Base-by-base conservation (phyloP, 2,329 filamentous ascomycete species). In the Exophiala alcalophila region DNA sequence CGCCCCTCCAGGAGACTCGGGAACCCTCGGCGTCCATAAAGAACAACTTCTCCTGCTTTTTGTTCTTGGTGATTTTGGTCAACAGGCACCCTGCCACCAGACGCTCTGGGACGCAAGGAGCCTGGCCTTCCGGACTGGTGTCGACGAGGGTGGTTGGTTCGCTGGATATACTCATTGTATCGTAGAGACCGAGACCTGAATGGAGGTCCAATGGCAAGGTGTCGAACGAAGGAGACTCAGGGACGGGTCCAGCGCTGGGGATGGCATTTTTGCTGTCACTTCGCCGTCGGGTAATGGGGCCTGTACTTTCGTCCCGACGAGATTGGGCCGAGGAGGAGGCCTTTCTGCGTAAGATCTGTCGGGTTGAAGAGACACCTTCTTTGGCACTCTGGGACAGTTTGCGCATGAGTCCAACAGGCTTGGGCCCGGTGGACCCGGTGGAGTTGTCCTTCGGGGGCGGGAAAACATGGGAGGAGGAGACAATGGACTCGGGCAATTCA, bases 1-100 rank as follows among this genome's bases (percentile, higher is more conserved):
- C 79, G 32, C 81, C 77, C 63, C 94, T 86, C 91, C 91, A 97
- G 18, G 77, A 84, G 16, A 98, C 86, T 64, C 89, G 92, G 48
- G 86, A 90, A 2, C 84, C 78, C 58, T 91, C 84, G 16, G 84
- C 76, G 57, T 97, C 88, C 16, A 97, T 79, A 38, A 83, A 79
- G 56, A 96, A 80, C 18, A 76, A 77, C 61, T 92, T 88, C 40
- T 76, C 71, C 51, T 83, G 81, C 55, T 75, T 82, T 63, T 78
- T 82, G 59, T 91, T 92, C 68, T 86, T 91, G 31, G 89, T 91
- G 19, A 96, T 77, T 63, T 97, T 96, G 42, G 73, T 80, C 50
- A 97, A 73, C 36, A 73, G 69, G 2, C 85, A 91, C 36, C 92
- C 92, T 53, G 84, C 80, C 55, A 90, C 81, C 19, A 97, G 76